Conservation (phyloP, 495 filamentous ascomycete species). For the Hypoxylon crocopeplum region DNA sequence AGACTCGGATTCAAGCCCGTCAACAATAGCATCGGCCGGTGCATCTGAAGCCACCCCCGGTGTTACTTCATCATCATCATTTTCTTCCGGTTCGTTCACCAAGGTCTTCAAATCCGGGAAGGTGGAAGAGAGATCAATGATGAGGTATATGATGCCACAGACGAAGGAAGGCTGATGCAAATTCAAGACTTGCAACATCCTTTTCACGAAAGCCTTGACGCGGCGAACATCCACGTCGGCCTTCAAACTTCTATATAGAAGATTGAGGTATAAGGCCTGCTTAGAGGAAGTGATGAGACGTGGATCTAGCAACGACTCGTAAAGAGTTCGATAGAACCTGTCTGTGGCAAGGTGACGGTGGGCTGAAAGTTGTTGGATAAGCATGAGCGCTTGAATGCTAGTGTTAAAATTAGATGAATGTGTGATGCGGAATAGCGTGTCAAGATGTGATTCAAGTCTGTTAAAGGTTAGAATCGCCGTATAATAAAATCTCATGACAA, state of each 20-base stretch:
- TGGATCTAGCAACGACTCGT: slow-evolving; percentile 92
- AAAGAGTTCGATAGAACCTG: slow-evolving; percentile 92
- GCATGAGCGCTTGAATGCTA: slow-evolving; percentile 91
- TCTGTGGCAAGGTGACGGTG: slow-evolving; percentile 79
- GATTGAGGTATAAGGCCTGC: slow-evolving; percentile 91
- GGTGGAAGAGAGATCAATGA: slow-evolving; percentile 76
- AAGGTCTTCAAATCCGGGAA: slow-evolving; percentile 79
- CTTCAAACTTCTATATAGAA: slow-evolving; percentile 86
- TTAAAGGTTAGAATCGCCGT: slow-evolving; percentile 36
- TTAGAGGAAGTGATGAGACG: slow-evolving; percentile 89
- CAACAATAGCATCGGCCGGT: slow-evolving; percentile 1
- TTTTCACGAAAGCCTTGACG: slow-evolving; percentile 93
- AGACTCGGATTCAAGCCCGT: slow-evolving; percentile 8
- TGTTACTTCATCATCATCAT: slow-evolving; percentile 49
- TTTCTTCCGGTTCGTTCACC: slow-evolving; percentile 74
- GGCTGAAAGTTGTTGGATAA: slow-evolving; percentile 89
- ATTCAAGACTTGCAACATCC: slow-evolving; percentile 82
- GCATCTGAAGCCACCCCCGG: slow-evolving; percentile 31
- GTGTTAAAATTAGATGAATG: slow-evolving; percentile 99
- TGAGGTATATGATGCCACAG: slow-evolving; percentile 85
- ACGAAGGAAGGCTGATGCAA: slow-evolving; percentile 93
- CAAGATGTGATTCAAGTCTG: slow-evolving; percentile 82
- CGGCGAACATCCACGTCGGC: slow-evolving; percentile 84
- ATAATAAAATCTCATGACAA: background rate
- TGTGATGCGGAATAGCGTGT: slow-evolving; percentile 92